phyloP scores from a whole-genome alignment of 2,329 filamentous ascomycete species.

The Alternaria novae-zelandiae region DNA sequence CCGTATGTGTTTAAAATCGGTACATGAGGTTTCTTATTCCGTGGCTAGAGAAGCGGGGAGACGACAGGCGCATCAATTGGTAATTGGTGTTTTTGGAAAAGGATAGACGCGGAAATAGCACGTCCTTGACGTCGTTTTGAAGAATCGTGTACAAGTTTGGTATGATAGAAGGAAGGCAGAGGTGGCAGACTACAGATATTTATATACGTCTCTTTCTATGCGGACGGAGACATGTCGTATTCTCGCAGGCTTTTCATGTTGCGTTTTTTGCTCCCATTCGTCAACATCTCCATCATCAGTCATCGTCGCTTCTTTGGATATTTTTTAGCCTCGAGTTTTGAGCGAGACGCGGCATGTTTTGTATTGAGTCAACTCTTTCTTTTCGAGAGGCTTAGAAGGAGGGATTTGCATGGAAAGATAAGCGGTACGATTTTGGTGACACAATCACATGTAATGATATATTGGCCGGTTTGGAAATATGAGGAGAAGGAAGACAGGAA shows the following conservation, averaged over 20 bases:
- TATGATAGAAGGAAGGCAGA: not conserved
- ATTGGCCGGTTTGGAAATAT: not conserved
- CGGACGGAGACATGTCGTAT: not conserved
- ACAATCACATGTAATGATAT: not conserved
- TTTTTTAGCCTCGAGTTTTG: not conserved
- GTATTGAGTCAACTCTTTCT: not conserved
- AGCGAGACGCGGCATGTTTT: not conserved
- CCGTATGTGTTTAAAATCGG: not conserved
- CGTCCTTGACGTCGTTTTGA: no score
- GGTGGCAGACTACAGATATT: not conserved
- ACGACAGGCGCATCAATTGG: not conserved
- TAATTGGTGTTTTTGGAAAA: fast-evolving
- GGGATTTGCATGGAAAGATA: not conserved
- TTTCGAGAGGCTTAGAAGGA: not conserved
- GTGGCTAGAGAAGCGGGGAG: not conserved
- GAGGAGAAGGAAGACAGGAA: not conserved
- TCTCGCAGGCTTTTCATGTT: no score
- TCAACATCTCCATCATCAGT: no score
- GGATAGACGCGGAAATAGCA: no score
- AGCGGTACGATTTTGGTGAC: not conserved
- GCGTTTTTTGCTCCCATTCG: no score
- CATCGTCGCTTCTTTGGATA: not conserved
- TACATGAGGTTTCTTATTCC: not conserved
- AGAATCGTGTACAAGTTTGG: not conserved
- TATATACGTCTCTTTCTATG: not conserved